Conservation (phyloP, 345 rosid genomes). For the Carallia brachiata region DNA sequence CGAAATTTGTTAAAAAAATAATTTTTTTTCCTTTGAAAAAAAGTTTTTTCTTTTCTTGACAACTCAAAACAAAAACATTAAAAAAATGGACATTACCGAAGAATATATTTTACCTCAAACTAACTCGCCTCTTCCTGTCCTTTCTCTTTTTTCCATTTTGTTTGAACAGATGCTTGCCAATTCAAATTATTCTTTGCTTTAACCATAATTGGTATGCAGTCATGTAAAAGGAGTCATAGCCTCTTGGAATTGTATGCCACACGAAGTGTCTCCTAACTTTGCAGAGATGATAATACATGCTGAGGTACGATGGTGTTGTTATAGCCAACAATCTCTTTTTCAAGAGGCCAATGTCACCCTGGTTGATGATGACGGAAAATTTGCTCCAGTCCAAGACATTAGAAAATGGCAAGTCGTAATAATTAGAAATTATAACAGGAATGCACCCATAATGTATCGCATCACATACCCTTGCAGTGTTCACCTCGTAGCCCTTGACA, state of each 20-base stretch:
- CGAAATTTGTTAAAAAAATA: no score
- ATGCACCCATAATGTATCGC: constrained; percentile 43
- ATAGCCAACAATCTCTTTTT: constrained; percentile 30
- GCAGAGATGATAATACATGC: constrained; percentile 35
- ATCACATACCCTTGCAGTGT: constrained; percentile 43
- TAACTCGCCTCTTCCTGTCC: no score
- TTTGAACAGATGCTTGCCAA: no score
- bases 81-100: no score
- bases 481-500: constrained; percentile 48
- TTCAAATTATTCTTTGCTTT: constrained; percentile 29
- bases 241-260: constrained; percentile 40
- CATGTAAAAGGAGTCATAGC: constrained; percentile 46
- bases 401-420: constrained; percentile 47
- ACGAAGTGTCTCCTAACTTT: constrained; percentile 36
- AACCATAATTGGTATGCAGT: constrained; percentile 52
- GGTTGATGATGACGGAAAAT: constrained; percentile 39
- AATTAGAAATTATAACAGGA: constrained; percentile 43
- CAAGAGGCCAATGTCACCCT: constrained; percentile 24
- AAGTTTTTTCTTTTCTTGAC: no score
- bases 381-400: constrained; percentile 43
- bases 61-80: no score
- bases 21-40: no score
- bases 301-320: constrained; percentile 18
- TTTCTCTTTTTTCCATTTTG: no score
- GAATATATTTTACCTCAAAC: no score